These are phyloP conservation scores for Didymella exigua DNA, from an alignment of 2,329 filamentous ascomycete species.

Conservation along the genomic window DNA sequence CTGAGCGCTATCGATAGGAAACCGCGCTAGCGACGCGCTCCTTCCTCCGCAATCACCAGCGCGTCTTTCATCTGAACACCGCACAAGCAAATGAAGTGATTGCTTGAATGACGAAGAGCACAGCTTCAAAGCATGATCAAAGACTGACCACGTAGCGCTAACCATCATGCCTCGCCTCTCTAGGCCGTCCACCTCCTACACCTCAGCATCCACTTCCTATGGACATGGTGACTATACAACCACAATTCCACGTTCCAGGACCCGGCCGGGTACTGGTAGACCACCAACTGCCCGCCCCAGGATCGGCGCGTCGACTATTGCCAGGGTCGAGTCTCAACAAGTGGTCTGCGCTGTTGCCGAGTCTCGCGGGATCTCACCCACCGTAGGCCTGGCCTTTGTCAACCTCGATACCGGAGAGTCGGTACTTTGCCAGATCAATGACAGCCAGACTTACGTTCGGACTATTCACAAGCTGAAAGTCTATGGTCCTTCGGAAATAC, in stretches of 20 bases:
- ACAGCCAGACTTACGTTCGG: constrained; percentile 88
- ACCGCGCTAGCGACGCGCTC: constrained; percentile 32
- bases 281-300: constrained; percentile 57
- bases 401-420: constrained; percentile 85
- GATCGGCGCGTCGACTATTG: constrained; percentile 64
- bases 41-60: constrained; percentile 1
- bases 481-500: constrained; percentile 77
- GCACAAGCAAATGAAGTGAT: not conserved
- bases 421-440: constrained; percentile 86
- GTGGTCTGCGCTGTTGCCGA: constrained; percentile 90
- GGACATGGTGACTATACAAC: constrained; percentile 46
- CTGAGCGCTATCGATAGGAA: constrained; percentile 28
- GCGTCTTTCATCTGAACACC: constrained; percentile 10
- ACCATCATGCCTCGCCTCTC: constrained; percentile 35
- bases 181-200: constrained; percentile 38
- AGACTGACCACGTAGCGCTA: constrained; percentile 29
- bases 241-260: constrained; percentile 43
- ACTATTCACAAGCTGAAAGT: constrained; percentile 86
- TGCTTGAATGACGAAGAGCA: not conserved
- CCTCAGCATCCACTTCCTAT: constrained; percentile 42
- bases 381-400: constrained; percentile 83
- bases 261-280: constrained; percentile 41
- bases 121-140: constrained; percentile 19
- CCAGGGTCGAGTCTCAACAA: constrained; percentile 65
- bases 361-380: constrained; percentile 82